phyloP scores from a whole-genome alignment of 2,329 filamentous ascomycete species.

The Nectriaceae sp. region DNA sequence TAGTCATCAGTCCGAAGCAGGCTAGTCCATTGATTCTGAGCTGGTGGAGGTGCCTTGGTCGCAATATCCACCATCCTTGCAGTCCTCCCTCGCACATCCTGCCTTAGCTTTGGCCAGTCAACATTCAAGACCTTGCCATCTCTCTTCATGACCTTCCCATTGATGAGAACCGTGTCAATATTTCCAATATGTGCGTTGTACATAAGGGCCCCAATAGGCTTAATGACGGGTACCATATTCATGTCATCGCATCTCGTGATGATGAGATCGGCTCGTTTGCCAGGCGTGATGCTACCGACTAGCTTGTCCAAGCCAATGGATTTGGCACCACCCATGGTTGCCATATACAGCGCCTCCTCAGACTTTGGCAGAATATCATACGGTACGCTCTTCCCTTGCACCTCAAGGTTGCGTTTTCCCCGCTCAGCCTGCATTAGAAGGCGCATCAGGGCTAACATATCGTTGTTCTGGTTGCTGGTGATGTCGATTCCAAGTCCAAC shows the following conservation, averaged over 20 bases:
- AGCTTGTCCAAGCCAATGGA: neutral
- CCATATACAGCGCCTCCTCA: neutral
- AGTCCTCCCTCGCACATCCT: too few species aligned
- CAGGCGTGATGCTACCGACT: neutral
- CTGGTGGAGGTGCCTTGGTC: too few species aligned
- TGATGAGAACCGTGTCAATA: neutral
- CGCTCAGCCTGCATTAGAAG: neutral
- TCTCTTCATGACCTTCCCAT: neutral
- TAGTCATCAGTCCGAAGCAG: too few species aligned
- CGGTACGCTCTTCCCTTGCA: too few species aligned
- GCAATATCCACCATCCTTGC: too few species aligned
- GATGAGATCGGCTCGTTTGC: neutral
- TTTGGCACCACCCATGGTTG: neutral
- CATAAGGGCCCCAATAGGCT: neutral
- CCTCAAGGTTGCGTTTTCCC: too few species aligned
- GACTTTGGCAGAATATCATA: neutral
- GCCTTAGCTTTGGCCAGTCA: too few species aligned
- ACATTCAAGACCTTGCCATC: neutral
- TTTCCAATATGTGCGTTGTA: neutral
- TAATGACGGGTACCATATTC: neutral
- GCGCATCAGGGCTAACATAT: constrained; percentile 2
- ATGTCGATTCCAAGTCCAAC: neutral
- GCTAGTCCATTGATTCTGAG: too few species aligned
- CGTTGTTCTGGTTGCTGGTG: neutral
- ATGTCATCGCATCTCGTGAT: neutral